Base-by-base conservation (phyloP, 2,329 filamentous ascomycete genomes). In the Neofusicoccum kwambonambiense region DNA sequence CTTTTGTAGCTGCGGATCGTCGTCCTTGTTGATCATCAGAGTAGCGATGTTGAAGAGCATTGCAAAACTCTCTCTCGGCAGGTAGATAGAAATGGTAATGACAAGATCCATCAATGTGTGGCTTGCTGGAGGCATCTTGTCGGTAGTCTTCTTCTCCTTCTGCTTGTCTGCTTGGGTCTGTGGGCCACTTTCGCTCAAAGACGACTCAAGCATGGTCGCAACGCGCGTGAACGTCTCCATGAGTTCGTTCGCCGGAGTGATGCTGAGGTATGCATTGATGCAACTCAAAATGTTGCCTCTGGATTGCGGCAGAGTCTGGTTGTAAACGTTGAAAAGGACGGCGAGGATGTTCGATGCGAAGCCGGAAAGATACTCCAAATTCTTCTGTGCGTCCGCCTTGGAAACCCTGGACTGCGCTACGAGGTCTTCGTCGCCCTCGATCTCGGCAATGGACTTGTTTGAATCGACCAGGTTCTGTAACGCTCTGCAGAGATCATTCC, bases 281-380 rank as follows among this genome's bases (percentile, higher is more conserved):
- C 93, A 97, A 75, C 94, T 91, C 39, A 99, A 82, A 62, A 99
- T 95, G 19, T 91, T 92, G 0, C 92, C 93, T 70, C 95, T 87
- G 73, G 92, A 95, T 73, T 97, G 92, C 2, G 95, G 94, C 31
- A 99, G 84, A 0, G 95, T 99, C 77, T 97, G 91, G 68, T 91
- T 97, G 80, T 99, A 99, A 50, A 99, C 94, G 75, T 99, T 99
- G 84, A 99, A 98, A n/a, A 99, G 82, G 0, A 98, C 94, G 6
- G 95, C 93, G 47, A 99, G 86, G 79, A 99, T 86, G 72, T 98
- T 98, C 67, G 90, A 90, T 1, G 94, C 86, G 73, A 95, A 93
- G 0, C 82, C 81, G 15, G 91, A 88, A 12, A 99, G 83, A 75
- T 96, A 89, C n/a, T 87, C 81, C 44, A 98, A 80, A 74, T 97